Conservation (phyloP, 2,329 filamentous ascomycete species). For the Hansfordia pulvinata region DNA sequence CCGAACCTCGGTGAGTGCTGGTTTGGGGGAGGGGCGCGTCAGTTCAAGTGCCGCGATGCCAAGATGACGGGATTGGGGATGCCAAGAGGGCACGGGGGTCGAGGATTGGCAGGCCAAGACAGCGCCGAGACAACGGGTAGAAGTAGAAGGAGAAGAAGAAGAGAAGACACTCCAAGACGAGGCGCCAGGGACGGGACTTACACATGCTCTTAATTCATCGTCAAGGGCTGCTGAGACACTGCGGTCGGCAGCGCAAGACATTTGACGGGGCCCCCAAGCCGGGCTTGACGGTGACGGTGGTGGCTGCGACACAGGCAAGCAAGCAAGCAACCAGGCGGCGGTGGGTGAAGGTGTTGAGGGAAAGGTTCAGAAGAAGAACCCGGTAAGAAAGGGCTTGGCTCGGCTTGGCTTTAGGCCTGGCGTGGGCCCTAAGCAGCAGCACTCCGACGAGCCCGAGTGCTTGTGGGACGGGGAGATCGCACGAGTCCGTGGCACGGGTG, state of each 20-base stretch:
- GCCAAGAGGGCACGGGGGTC: slow-evolving; percentile 5
- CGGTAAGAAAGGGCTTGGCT: too few species aligned
- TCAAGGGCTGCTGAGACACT: not conserved
- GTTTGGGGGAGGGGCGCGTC: slow-evolving; percentile 9
- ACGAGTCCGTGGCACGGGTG: too few species aligned
- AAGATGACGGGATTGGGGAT: slow-evolving; percentile 5
- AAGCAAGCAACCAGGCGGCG: too few species aligned
- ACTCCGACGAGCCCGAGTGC: too few species aligned
- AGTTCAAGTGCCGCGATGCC: slow-evolving; percentile 11
- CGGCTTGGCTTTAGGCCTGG: too few species aligned
- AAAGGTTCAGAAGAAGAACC: too few species aligned
- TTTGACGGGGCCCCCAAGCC: too few species aligned
- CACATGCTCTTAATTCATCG: slow-evolving; percentile 3
- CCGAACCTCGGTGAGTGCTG: slow-evolving; percentile 32
- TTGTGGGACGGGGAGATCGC: too few species aligned
- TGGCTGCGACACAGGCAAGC: too few species aligned
- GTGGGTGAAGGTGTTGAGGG: too few species aligned
- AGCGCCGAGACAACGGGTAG: not conserved
- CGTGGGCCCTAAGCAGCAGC: too few species aligned
- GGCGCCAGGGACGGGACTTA: slow-evolving; percentile 1
- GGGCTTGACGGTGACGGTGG: too few species aligned
- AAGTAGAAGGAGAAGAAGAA: not conserved
- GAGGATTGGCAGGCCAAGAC: slow-evolving; percentile 1
- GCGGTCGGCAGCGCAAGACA: slow-evolving; percentile 1
- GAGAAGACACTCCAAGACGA: not conserved